Evolutionary conservation across 805 yeast species (phyloP), one percentile per base, ranked within the genome.

Genomic region (Ogataea minuta): DNA sequence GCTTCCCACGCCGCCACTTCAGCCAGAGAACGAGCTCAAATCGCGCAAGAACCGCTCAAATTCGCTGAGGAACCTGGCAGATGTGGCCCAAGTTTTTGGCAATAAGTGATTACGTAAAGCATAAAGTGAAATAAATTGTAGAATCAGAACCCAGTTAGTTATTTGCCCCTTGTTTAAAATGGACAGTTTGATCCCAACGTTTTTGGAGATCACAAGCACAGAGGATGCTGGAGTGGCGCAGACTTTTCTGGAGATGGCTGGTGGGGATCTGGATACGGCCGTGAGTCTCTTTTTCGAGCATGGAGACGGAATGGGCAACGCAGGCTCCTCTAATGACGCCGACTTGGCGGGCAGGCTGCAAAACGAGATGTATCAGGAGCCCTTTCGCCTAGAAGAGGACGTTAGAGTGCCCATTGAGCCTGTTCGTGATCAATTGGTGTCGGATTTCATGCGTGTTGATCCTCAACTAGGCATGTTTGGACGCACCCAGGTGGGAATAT

Each of bases 381-480:
- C 74, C 48, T 55, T 50, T 9, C 4, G 11, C 3, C 51, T 69
- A 50, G 60, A 54, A n/a, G 66, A 64, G 21, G 69, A 70, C 21
- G 84, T 89, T 0, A 77, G 96, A 46, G 79, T 88, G 21, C 90
- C 90, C 26, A 82, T 86, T 34, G 82, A 78, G 54, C 84, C 88
- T 1, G 70, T 78, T 5, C 87, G 82, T 45, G 97, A 89, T 52
- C 83, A 91, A 2, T 37, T 61, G 11, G 34, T 59, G 7, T 50
- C 61, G 9, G 56, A 30, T 49, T 57, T 39, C 50, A 49, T 45
- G 43, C 47, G 44, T 14, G 33, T 41, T 17, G 45, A 33, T 14
- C 48, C 57, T 3, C 51, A 63, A 2, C 57, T 62, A 9, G 75
- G 70, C 34, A 73, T 77, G 49, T 73, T 72, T 62, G 81, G 80